Base-by-base conservation (phyloP, 371 early-diverging fungal species). In the Gilbertella persicaria region DNA sequence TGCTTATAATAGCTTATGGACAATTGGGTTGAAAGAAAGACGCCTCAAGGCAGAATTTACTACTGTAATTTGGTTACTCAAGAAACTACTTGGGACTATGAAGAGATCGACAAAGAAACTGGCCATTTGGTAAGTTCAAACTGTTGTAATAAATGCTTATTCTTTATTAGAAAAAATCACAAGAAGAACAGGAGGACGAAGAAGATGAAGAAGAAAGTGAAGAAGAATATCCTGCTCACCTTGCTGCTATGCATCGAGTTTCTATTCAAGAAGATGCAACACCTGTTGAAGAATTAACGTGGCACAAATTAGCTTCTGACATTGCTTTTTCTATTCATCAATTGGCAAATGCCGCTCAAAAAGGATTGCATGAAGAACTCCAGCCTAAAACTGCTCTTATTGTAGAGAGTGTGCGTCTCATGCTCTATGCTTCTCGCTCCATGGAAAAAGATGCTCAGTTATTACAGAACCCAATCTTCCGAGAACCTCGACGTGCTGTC, bases 41-140 rank as follows among this genome's bases (percentile, higher is more conserved):
- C 82, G 24, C 63, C 85, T 17, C 79, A 87, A 47, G 91, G 91
- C 1, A 71, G 84, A 38, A 59, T 73, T 2, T 94, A 93, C 66
- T 92, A 79, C 57, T 90, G 83, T 66, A 92, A 94, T 70, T 71
- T 87, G 40, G 67, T 87, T n/a, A 90, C 91, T 10, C 88, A 91
- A 58, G 82, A 86, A 53, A 90, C 92, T 7, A 86, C 83, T 16
- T 94, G 90, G 86, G 73, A 73, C 50, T 54, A 52, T 39, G 56
- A 69, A 30, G 76, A 76, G n/a, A 70, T 76, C 41, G 70, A 76
- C 45, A 51, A 42, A 36, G 58, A 46, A 16, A 72, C 76, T 14
- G 76, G 76, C 23, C 54, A 53, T 37, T 39, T 75, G 67, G 71
- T 75, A 63, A 53, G 35, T 12, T 19, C 16, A 3, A 4, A 20